Evolutionary conservation across 352 stramenopile genomes (phyloP), one percentile per base, ranked within the genome.

Genomic region (Globisporangium camurandrum): DNA sequence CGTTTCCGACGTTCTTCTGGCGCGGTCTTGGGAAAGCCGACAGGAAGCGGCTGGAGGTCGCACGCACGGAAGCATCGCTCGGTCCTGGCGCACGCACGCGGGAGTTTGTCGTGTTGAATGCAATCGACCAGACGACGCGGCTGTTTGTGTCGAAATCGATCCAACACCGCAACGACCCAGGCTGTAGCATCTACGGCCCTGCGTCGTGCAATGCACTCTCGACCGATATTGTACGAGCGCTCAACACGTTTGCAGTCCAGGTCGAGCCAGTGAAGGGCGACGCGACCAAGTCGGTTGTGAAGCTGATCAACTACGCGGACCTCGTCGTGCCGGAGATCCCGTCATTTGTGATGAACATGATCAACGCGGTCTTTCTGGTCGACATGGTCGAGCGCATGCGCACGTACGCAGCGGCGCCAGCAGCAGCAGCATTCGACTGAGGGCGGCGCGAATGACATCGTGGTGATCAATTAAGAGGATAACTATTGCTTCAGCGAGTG

Each of bases 1-100:
- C 40, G 27, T 70, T 54, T 51, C 37, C 56, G 37, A 67, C 58
- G 33, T 22, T 39, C 6, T 33, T 48, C 10, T 70, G 62, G 62
- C 58, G 62, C 28, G 47, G 48, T 12, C 19, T 48, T 1, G 51
- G 51, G 47, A 52, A 61, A 34, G 50, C 46, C 0, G 51, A 60
- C 54, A 62, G 57, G 54, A 69, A 69, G 39, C 46, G 48, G 38
- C 62, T 69, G 31, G 49, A 60, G 23, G 31, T 66, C n/a, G 50
- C 50, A 19, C 57, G 52, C 34, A 64, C 57, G 5, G 43, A 10
- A n/a, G 30, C 30, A 11, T 11, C 30, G 30, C 30, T 34, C 31
- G 34, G 38, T 26, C 41, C 57, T 4, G 49, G 33, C 20, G 41
- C 46, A 14, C 37, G 49, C 1, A 26, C 37, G 24, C 43, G 63